These are phyloP conservation scores for Moelleriella libera DNA, from an alignment of 2,329 filamentous ascomycete species.

Conservation along the genomic window DNA sequence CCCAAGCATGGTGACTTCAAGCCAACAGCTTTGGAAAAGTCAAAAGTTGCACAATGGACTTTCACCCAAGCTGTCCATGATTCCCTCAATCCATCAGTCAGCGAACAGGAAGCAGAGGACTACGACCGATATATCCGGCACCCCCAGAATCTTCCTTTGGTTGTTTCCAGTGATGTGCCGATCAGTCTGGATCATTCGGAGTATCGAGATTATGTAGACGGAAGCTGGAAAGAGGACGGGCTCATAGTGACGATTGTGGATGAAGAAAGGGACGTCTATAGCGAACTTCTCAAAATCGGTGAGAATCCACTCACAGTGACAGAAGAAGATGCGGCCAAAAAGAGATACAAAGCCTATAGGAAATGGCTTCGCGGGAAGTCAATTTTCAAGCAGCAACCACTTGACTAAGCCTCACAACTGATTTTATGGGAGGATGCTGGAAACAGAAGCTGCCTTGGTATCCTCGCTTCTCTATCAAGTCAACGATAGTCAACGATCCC, in stretches of 20 bases:
- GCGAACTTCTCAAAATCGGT: constrained; percentile 59
- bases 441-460: too few species aligned
- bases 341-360: constrained; percentile 89
- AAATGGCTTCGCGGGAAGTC: constrained; percentile 95
- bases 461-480: too few species aligned
- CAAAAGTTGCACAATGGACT: constrained; percentile 74
- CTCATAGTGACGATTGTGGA: constrained; percentile 36
- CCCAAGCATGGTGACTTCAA: constrained; percentile 26
- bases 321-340: constrained; percentile 77
- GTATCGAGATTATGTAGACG: constrained; percentile 69
- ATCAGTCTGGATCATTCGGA: constrained; percentile 47
- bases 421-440: too few species aligned
- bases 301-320: constrained; percentile 80
- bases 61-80: constrained; percentile 75
- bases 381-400: constrained; percentile 80
- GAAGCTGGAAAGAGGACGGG: constrained; percentile 46
- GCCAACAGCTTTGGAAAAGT: constrained; percentile 55
- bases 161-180: constrained; percentile 54
- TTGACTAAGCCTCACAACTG: constrained; percentile 24
- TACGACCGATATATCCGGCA: constrained; percentile 84
- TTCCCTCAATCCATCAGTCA: constrained; percentile 75
- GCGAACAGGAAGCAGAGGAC: constrained; percentile 62
- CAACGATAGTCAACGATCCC: too few species aligned
- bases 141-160: constrained; percentile 75
- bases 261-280: constrained; percentile 43